Evolutionary conservation across 331 rosid species (phyloP), one percentile per base, ranked within the genome.

Genomic region (Saraca asoca): DNA sequence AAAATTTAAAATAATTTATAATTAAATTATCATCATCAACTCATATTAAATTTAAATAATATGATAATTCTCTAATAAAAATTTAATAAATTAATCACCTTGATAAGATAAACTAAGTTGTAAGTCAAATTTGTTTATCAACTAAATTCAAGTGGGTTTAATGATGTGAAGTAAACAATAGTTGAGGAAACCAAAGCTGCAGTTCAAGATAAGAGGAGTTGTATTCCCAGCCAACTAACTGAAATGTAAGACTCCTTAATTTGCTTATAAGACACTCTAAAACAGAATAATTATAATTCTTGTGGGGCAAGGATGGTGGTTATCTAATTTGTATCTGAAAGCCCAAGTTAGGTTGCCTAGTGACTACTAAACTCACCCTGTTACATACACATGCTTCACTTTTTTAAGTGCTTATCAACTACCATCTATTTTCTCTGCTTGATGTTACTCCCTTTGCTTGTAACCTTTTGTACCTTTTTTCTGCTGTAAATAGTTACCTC

Each of bases 241-340:
- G 51, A 64, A 9, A 44, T 79, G 31, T 50, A 20, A 72, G 65
- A 20, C 48, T 63, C 51, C 0, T 70, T 66, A 51, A 68, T 73
- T 89, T 83, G 91, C 95, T 87, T 87, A 53, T 33, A 80, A 87
- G 88, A 77, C 86, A 85, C 95, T 81, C 91, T 51, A 75, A 72
- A 57, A 70, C 24, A 77, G 37, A 46, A 53, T 41, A 45, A 54
- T 35, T 51, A 50, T 75, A 66, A 24, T 24, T 24, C 88, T 80
- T 83, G 74, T 62, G 60, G 29, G 58, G 12, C 54, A 81, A 83
- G 87, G 64, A 61, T 75, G 51, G 85, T 71, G 72, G 85, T 74
- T 83, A 69, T 73, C 61, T 76, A 29, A 78, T 83, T 79, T 75
- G 72, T 66, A 60, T 75, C 70, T 10, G 50, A 73, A 70, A 73